A percentile compares a stretch with the other conserved stretches of the same genome.
Conservation (phyloP, 371 early-diverging fungal genomes). For the Fennellomyces sp. region DNA sequence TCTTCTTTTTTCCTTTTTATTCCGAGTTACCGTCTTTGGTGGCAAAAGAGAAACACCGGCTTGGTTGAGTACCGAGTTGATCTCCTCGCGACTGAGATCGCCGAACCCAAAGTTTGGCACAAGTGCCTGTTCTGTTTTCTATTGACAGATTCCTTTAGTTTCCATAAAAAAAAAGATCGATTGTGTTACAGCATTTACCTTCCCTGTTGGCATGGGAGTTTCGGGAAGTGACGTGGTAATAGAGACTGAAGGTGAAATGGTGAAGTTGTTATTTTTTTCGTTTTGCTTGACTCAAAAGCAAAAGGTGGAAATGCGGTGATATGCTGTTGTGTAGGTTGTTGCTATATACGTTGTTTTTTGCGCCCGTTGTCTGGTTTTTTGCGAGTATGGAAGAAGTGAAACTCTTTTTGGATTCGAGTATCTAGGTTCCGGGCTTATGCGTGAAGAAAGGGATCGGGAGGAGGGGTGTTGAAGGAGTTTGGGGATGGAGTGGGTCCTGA, state of each 20-base stretch:
- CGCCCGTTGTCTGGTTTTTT: too few species aligned
- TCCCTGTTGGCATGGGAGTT: constrained; percentile 16
- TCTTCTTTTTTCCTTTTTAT: constrained; percentile 10
- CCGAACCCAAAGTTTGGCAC: constrained; percentile 51
- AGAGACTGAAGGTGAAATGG: constrained; percentile 4
- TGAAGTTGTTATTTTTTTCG: not conserved
- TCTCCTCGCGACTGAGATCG: constrained; percentile 62
- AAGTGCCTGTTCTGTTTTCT: constrained; percentile 7
- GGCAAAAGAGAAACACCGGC: constrained; percentile 45
- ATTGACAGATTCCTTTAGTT: not conserved
- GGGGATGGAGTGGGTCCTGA: not conserved
- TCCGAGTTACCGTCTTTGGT: constrained; percentile 43
- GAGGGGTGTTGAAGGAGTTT: not conserved
- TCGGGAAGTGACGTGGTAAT: not conserved
- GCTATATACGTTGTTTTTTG: too few species aligned
- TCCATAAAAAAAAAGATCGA: not conserved
- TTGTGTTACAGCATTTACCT: constrained; percentile 5
- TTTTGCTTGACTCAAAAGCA: too few species aligned
- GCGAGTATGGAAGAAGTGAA: too few species aligned
- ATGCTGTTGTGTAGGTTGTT: too few species aligned
- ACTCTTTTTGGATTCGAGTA: too few species aligned
- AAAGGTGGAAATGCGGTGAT: too few species aligned
- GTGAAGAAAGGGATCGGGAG: too few species aligned
- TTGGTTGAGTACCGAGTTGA: constrained; percentile 54
- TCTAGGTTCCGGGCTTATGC: too few species aligned